A percentile compares a stretch with the other conserved stretches of the same genome.
phyloP scores from a whole-genome alignment of 164 flowering plant genomes.

The Malania oleifera region DNA sequence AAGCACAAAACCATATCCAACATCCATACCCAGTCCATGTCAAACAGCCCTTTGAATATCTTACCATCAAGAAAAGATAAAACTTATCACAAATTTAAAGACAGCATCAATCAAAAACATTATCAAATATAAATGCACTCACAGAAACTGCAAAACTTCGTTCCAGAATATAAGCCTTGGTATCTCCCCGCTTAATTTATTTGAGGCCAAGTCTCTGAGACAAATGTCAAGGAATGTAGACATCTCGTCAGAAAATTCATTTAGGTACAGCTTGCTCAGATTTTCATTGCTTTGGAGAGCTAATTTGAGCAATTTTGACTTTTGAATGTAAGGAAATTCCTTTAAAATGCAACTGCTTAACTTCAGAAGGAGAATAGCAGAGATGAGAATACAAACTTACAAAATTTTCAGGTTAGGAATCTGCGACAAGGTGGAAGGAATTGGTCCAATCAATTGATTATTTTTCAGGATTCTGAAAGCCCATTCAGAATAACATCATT shows the following conservation, averaged over 20 bases:
- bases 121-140: constrained; percentile 25
- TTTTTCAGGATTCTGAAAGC: constrained; percentile 56
- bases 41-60: too few relatives aligned
- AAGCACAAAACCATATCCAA: too few relatives aligned
- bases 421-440: constrained; percentile 93
- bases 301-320: background rate
- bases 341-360: background rate
- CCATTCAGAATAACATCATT: background rate
- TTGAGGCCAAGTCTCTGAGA: constrained; percentile 84
- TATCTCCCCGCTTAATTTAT: constrained; percentile 80
- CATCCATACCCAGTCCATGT: too few relatives aligned
- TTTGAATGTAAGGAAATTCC: background rate
- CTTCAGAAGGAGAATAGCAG: background rate
- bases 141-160: constrained; percentile 93
- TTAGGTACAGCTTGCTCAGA: background rate
- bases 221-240: background rate
- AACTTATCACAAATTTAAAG: too few relatives aligned
- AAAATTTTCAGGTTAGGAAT: constrained; percentile 88
- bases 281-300: background rate
- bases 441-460: constrained; percentile 85
- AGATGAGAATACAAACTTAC: constrained; percentile 36
- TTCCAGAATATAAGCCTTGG: constrained; percentile 97
- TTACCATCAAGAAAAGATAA: too few relatives aligned
- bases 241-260: background rate
- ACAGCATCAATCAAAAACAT: background rate